Evolutionary conservation across 129 eudicot genomes (phyloP), one percentile per base, ranked within the genome.

Genomic region (Chrysanthemum makinoi): DNA sequence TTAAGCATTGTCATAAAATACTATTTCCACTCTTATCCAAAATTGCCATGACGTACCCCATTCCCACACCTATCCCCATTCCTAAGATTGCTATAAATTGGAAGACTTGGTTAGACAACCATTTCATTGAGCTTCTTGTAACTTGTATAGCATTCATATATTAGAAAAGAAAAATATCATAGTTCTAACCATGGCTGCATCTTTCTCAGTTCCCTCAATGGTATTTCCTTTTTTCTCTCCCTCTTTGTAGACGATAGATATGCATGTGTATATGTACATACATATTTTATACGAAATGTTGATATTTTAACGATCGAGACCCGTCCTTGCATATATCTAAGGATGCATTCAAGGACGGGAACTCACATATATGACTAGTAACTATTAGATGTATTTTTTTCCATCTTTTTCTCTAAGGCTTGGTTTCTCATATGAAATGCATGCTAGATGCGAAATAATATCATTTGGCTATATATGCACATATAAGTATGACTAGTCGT

Each of bases 181-280:
- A 77, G 88, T 83, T 87, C 82, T 81, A 65, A 71, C 89, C 82
- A 91, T 91, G 97, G 89, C 90, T 85, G 74, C 92, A 80, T 88
- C 96, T 83, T 86, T 88, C 88, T 82, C 94, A 10, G 89, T 75
- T 19, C 97, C 94, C 80, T 91, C 96, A 15, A 88, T 88, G 96
- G 97, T 91, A 74, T 47, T 18, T 68, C 46, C 46, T 12, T 22
- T 22, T 24, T 48, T 35, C 20, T 30, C 65, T 53, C 14, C 6
- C n/a, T 44, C 22, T 12, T 6, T 59, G 26, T 46, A 0, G 48
- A 52, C 5, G 11, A 24, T 49, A 14, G 3, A 14, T 39, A 26
- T 56, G 44, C 44, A 39, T 39, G 44, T 12, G 9, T 22, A 55
- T 57, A 33, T 48, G 1, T 6, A 7, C 10, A 39, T 39, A 39